These are phyloP conservation scores for Magnusiomyces sp. DNA, from an alignment of 1,139 yeast species.

Conservation along the genomic window DNA sequence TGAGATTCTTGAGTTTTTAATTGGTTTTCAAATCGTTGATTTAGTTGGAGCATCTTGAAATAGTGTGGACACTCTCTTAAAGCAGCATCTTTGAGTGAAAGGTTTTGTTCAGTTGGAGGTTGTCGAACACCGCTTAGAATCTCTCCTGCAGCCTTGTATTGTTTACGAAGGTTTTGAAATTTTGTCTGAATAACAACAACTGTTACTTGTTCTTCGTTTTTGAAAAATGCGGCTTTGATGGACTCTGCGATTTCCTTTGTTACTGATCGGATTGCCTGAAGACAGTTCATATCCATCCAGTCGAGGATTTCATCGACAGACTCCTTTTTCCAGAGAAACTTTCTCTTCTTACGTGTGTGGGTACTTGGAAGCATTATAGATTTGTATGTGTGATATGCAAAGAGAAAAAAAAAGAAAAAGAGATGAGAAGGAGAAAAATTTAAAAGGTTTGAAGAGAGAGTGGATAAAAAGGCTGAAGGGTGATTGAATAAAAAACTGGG, in stretches of 20 bases:
- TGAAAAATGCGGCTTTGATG: slow-evolving; percentile 4
- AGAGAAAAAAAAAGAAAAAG: background rate
- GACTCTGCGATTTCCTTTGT: slow-evolving; percentile 6
- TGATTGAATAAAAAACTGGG: no score
- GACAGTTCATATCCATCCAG: slow-evolving; percentile 3
- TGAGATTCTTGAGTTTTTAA: slow-evolving; percentile 5
- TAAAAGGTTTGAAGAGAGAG: background rate
- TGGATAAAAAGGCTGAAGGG: background rate
- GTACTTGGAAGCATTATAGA: background rate
- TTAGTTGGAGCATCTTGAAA: slow-evolving; percentile 2
- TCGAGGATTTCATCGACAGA: slow-evolving; percentile 7
- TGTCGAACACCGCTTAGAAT: slow-evolving; percentile 2
- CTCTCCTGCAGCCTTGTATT: slow-evolving; percentile 6
- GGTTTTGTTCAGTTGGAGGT: background rate
- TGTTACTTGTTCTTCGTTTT: slow-evolving; percentile 2
- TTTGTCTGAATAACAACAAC: slow-evolving; percentile 6
- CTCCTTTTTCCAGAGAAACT: slow-evolving; percentile 5
- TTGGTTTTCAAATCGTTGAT: slow-evolving; percentile 2
- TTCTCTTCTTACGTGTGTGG: slow-evolving; percentile 5
- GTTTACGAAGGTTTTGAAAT: slow-evolving; percentile 4
- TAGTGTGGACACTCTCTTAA: slow-evolving; percentile 4
- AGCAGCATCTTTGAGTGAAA: slow-evolving; percentile 3
- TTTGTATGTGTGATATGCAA: background rate
- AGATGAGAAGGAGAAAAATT: background rate
- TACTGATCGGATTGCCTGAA: slow-evolving; percentile 5